A percentile compares a stretch with the other conserved stretches of the same genome.
Evolutionary conservation across 73 alveolate species (phyloP).

Genomic region (Loxodes magnus): DNA sequence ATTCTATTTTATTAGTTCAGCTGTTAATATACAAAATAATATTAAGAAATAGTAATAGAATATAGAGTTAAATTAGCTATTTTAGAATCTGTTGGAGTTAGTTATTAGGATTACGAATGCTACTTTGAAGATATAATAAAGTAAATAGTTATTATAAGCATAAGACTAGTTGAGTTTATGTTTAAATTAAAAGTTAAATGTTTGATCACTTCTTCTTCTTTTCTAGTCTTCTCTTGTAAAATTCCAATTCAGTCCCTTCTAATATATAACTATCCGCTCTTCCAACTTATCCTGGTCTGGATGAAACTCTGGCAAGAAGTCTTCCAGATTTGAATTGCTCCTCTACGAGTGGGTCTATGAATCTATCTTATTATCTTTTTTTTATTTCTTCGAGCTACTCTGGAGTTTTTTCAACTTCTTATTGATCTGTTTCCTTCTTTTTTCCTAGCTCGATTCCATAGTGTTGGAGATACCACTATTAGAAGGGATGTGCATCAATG

Average conservation of each 20-base stretch:
- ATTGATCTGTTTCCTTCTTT: conserved; percentile 33
- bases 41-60: no score
- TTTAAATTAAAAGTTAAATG: no score
- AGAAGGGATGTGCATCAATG: conserved; percentile 84
- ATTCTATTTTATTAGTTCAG: no score
- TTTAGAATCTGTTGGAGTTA: no score
- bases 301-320: no score
- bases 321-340: conserved; percentile 73
- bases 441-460: conserved; percentile 69
- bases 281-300: conserved; percentile 93
- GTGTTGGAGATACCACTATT: conserved; percentile 63
- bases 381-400: conserved; percentile 49
- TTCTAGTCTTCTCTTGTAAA: no score
- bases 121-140: no score
- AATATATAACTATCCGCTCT: conserved; percentile 90
- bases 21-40: no score
- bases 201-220: conserved; percentile 75
- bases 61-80: no score
- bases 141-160: no score
- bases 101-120: no score
- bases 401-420: conserved; percentile 44
- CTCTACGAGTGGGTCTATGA: conserved; percentile 49
- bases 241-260: conserved; percentile 89
- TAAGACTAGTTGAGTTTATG: no score
- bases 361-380: conserved; percentile 43